Conservation (phyloP, 345 rosid genomes). For the Lepidium africanum region DNA sequence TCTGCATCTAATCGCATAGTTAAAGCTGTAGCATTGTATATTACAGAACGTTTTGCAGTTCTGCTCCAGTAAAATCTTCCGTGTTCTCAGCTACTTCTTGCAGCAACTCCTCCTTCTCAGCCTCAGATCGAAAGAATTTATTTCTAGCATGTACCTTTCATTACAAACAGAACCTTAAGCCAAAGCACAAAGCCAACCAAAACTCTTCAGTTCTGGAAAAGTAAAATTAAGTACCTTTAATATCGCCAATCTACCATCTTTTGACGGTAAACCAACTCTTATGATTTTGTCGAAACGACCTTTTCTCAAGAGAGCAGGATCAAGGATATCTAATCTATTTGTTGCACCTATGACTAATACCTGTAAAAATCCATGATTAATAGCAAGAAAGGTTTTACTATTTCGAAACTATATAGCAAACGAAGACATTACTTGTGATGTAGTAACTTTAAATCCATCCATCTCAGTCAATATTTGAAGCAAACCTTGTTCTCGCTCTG, state of each 20-base stretch:
- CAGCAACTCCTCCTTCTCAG: conserved; percentile 62
- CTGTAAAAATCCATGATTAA: conserved; percentile 39
- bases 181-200: conserved; percentile 3
- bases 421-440: conserved; percentile 62
- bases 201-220: not conserved
- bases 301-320: conserved; percentile 93
- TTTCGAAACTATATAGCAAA: not conserved
- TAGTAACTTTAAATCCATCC: conserved; percentile 93
- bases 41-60: conserved; percentile 92
- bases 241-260: conserved; percentile 89
- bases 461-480: conserved; percentile 96
- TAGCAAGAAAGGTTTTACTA: not conserved
- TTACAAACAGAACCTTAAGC: conserved; percentile 4
- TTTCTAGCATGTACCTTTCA: conserved; percentile 93
- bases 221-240: conserved; percentile 46
- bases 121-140: conserved; percentile 76
- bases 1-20: not conserved
- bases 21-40: not conserved
- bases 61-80: conserved; percentile 94
- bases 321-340: conserved; percentile 90
- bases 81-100: conserved; percentile 75
- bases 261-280: conserved; percentile 91
- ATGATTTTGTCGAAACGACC: conserved; percentile 96
- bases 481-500: conserved; percentile 96
- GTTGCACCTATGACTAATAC: conserved; percentile 96